These are phyloP conservation scores for Penicillium italicum DNA, from an alignment of 2,329 filamentous ascomycete genomes.

Conservation along the genomic window DNA sequence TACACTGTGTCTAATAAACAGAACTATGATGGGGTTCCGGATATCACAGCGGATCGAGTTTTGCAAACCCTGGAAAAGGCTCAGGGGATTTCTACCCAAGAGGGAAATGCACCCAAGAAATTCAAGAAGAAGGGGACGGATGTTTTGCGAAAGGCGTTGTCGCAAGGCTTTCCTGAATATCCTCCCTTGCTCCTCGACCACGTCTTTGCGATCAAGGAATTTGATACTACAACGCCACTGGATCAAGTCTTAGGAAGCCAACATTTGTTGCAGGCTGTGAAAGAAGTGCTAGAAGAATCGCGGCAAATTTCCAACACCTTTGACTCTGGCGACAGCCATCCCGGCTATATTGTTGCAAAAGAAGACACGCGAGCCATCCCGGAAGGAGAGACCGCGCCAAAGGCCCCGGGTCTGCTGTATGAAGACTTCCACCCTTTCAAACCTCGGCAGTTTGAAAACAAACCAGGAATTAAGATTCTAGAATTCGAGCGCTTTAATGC, in stretches of 20 bases:
- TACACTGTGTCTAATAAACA: conserved; percentile 81
- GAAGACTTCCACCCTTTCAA: conserved; percentile 94
- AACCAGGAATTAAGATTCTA: conserved; percentile 64
- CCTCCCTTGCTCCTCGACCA: conserved; percentile 87
- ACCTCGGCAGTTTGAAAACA: conserved; percentile 71
- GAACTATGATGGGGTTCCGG: conserved; percentile 73
- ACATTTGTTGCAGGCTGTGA: conserved; percentile 60
- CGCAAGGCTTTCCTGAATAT: conserved; percentile 80
- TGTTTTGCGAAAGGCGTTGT: conserved; percentile 73
- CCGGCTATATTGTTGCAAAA: conserved; percentile 86
- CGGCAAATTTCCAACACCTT: conserved; percentile 66
- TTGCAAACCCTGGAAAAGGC: conserved; percentile 65
- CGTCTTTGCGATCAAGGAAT: conserved; percentile 64
- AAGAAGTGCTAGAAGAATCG: conserved; percentile 67
- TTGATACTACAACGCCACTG: conserved; percentile 66
- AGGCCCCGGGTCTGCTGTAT: conserved; percentile 60
- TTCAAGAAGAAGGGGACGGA: conserved; percentile 72
- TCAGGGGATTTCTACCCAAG: conserved; percentile 41
- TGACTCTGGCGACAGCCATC: conserved; percentile 61
- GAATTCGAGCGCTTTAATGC: conserved; percentile 84
- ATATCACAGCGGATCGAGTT: conserved; percentile 70
- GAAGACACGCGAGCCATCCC: conserved; percentile 39
- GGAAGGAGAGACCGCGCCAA: conserved; percentile 36
- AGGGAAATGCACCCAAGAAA: conserved; percentile 54
- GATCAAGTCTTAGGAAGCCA: conserved; percentile 68